Base-by-base conservation (phyloP, 805 yeast genomes). In the Starmerella powellii region DNA sequence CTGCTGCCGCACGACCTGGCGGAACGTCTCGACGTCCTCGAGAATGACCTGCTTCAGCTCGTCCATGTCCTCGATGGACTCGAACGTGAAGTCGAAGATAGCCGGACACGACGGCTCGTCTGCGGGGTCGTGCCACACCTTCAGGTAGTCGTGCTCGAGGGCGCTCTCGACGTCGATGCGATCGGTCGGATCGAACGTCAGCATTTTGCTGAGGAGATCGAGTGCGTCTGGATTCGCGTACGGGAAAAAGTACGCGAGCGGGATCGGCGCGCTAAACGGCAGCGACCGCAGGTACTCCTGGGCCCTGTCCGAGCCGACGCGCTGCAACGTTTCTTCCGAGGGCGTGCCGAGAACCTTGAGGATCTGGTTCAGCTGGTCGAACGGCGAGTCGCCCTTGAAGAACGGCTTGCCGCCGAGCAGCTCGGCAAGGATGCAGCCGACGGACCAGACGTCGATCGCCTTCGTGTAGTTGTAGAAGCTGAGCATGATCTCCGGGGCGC, bases 401-500 rank as follows among this genome's bases (percentile, higher is more conserved):
- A 88, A 63, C 10, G 97, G 96, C 54, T 78, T 69, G 10, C 94
- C 91, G 32, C 79, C 70, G 19, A 88, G 65, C 74, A 88, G 73
- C 59, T 88, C 97, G 0, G 95, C 96, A 42, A 88, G 66, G 30
- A 88, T 88, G 63, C 97, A 88, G 4, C 97, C 97, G 18, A 86
- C 94, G 2, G 94, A 80, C 97, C 97, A 88, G 26, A 88, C 76
- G 62, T 88, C 97, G 56, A 88, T 88, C 28, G 95, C 95, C 30
- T 88, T 82, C 20, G 95, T 82, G 64, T 88, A 88, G 55, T 81
- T 84, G 49, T 86, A 88, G 55, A 87, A 85, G 12, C 95, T 85
- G 38, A 88, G 70, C 97, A 88, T 88, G 59, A 88, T 86, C 56
- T 88, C 97, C 0, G 97, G 97, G 0, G 97, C 97, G 43, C 97